Base-by-base conservation (phyloP, 2,329 filamentous ascomycete species). In the Fusarium sp. region DNA sequence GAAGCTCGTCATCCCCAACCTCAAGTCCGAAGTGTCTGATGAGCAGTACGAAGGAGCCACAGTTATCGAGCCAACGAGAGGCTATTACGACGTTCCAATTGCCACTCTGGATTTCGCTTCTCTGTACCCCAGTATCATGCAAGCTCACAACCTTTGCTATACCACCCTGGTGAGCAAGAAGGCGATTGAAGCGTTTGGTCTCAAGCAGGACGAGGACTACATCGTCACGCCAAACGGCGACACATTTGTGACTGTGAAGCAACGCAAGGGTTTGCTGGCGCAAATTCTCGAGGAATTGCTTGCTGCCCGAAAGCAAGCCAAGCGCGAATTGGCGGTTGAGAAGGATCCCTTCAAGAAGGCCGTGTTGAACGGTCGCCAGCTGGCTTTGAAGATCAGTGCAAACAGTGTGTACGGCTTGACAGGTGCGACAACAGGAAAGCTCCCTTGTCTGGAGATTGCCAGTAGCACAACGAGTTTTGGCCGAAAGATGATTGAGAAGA, bases 41-140 rank as follows among this genome's bases (percentile, higher is more conserved):
- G 96, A 98, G 74, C 95, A 98, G 80, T 99, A 99, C 79, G 95
- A 97, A 87, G 96, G 96, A 81, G 96, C 96, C 1, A 99, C 96
- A 1, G 96, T 99, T 82, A 99, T 99, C 80, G 96, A 99, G 80
- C 96, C 96, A 0, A 93, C 92, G 20, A 91, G 95, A 83, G 95
- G 94, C 35, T 99, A 97, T 83, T 98, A 99, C 82, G 92, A 96
- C 78, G 94, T 97, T 29, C 96, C 96, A 2, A 93, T 99, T 72
- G 96, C 96, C 2, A 99, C 96, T 0, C 92, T 99, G 49, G 96
- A 99, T 94, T 99, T 99, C 77, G 96, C 96, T 7, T 98, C 96
- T 35, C 92, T 99, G 72, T 99, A 99, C 78, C 96, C 96, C 24
- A 98, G 95, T 85, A 99, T 99, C 80, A 99, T 99, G 82, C 96